Percentiles rank a stretch among this genome's conserved stretches.
Evolutionary conservation across 768 basidiomycete species (phyloP).

Genomic region (Sarcomyxa edulis): DNA sequence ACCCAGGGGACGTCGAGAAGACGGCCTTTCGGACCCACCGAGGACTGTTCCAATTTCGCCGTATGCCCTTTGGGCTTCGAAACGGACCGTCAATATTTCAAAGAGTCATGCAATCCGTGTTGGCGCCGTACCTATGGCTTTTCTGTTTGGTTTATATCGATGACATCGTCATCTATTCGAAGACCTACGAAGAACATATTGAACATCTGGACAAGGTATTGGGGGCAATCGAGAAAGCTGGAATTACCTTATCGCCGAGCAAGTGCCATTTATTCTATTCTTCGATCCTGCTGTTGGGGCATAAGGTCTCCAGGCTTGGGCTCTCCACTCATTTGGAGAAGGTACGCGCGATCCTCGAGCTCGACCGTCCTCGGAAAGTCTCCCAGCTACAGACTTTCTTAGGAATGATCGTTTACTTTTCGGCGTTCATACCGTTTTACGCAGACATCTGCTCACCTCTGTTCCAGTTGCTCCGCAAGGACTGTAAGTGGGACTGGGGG

Average conservation of each 20-base stretch:
- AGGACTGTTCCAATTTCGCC: too few species aligned
- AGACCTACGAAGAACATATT: too few species aligned
- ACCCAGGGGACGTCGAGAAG: too few species aligned
- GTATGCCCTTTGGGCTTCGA: too few species aligned
- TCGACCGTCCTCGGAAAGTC: slow-evolving; percentile 20
- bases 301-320: too few species aligned
- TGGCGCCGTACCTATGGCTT: too few species aligned
- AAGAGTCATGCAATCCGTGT: too few species aligned
- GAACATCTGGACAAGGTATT: too few species aligned
- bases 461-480: slow-evolving; percentile 26
- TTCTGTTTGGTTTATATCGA: slow-evolving; percentile 37
- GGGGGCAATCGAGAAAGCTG: slow-evolving; percentile 16
- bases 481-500: slow-evolving; percentile 15
- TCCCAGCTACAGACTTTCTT: slow-evolving; percentile 25
- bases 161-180: slow-evolving; percentile 31
- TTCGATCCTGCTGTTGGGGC: slow-evolving; percentile 26
- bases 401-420: slow-evolving; percentile 33
- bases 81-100: too few species aligned
- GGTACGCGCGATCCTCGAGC: slow-evolving; percentile 25
- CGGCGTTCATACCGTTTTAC: slow-evolving; percentile 29
- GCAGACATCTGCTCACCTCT: slow-evolving; percentile 25
- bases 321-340: slow-evolving; percentile 32
- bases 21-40: too few species aligned
- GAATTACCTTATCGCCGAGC: slow-evolving; percentile 24
- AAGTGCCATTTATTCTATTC: too few species aligned